phyloP scores from a whole-genome alignment of 345 rosid species.

The Boechera divaricarpa region DNA sequence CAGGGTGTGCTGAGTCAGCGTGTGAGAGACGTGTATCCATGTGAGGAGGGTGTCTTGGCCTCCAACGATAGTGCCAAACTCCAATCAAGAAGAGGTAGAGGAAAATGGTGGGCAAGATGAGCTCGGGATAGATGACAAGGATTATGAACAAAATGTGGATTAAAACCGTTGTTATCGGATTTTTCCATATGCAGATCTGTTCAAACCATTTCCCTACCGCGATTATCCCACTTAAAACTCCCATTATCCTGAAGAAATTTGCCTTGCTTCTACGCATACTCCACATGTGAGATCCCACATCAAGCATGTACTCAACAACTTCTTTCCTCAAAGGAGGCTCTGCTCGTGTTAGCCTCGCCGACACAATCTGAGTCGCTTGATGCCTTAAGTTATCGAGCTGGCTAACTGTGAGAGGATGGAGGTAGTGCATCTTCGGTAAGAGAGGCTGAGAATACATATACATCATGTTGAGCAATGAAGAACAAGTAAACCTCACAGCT shows the following conservation, averaged over 20 bases:
- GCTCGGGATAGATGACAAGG: constrained; percentile 79
- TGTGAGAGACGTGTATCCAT: constrained; percentile 92
- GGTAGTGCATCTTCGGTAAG: constrained; percentile 91
- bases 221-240: constrained; percentile 67
- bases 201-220: constrained; percentile 88
- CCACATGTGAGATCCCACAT: constrained; percentile 98
- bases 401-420: constrained; percentile 82
- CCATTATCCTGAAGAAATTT: constrained; percentile 50
- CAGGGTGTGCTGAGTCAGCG: constrained; percentile 82
- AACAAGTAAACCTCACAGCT: constrained; percentile 81
- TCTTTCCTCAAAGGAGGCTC: constrained; percentile 92
- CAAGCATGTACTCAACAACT: constrained; percentile 94
- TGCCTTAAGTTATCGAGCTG: constrained; percentile 87
- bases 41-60: constrained; percentile 93
- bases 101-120: constrained; percentile 82
- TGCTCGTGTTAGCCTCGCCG: constrained; percentile 76
- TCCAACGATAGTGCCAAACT: constrained; percentile 83
- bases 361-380: constrained; percentile 89
- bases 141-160: constrained; percentile 80
- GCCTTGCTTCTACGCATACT: constrained; percentile 99
- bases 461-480: constrained; percentile 76
- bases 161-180: constrained; percentile 79
- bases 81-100: constrained; percentile 89
- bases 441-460: constrained; percentile 80
- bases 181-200: constrained; percentile 87